Conservation (phyloP, 768 basidiomycete species). For the Rhizopogon salebrosus region DNA sequence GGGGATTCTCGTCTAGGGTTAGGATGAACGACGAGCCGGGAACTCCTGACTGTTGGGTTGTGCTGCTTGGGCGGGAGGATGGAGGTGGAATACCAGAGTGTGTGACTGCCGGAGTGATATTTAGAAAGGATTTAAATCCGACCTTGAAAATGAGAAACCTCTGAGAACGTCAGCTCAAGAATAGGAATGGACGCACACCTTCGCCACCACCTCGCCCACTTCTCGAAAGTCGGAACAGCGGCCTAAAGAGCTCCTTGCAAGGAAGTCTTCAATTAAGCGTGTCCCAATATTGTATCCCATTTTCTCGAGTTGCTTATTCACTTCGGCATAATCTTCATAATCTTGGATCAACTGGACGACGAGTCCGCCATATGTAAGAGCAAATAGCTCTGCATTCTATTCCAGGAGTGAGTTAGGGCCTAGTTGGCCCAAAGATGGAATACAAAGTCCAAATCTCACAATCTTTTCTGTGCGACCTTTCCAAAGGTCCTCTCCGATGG, state of each 20-base stretch:
- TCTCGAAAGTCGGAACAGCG: constrained; percentile 91
- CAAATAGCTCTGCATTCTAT: constrained; percentile 96
- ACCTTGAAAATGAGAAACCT: constrained; percentile 46
- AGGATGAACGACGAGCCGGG: constrained; percentile 69
- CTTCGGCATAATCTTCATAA: constrained; percentile 95
- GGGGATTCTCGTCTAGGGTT: constrained; percentile 90
- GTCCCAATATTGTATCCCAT: constrained; percentile 99
- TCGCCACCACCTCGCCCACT: constrained; percentile 91
- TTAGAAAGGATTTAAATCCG: constrained; percentile 96
- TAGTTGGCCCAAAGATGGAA: constrained; percentile 15
- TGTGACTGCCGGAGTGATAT: constrained; percentile 79
- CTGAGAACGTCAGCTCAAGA: constrained; percentile 1
- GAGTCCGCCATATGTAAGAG: constrained; percentile 93
- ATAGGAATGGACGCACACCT: constrained; percentile 45
- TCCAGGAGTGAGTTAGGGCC: constrained; percentile 8
- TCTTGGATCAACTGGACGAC: constrained; percentile 99
- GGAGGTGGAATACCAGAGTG: constrained; percentile 57
- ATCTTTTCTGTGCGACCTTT: constrained; percentile 93
- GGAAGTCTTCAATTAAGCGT: constrained; percentile 93
- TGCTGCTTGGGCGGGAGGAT: constrained; percentile 42
- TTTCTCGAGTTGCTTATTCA: constrained; percentile 95
- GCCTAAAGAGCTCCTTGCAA: constrained; percentile 89
- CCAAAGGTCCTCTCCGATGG: constrained; percentile 93
- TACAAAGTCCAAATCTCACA: constrained; percentile 40
- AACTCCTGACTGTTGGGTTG: constrained; percentile 35